phyloP scores from a whole-genome alignment of 2,329 filamentous ascomycete genomes.

The Aspergillus quadricinctus region DNA sequence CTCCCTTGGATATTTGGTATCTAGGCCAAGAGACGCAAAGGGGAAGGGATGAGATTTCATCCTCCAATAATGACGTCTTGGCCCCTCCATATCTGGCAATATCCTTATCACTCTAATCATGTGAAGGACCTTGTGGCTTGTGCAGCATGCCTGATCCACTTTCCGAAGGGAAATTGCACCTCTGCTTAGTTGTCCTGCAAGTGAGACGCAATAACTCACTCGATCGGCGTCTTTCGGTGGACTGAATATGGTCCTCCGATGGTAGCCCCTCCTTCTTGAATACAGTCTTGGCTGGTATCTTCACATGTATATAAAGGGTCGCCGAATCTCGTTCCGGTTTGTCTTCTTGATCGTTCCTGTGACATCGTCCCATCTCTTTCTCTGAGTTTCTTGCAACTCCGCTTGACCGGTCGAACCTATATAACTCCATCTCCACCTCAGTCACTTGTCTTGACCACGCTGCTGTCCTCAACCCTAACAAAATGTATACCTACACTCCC shows the following conservation, averaged over 20 bases:
- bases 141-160: conserved; percentile 7
- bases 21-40: conserved; percentile 24
- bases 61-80: conserved; percentile 27
- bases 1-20: conserved; percentile 7
- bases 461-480: conserved; percentile 4
- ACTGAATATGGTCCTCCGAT: conserved; percentile 16
- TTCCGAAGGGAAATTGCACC: conserved; percentile 1
- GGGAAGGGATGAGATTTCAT: conserved; percentile 12
- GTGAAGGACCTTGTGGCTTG: conserved; percentile 18
- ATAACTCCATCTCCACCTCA: not conserved
- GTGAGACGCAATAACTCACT: conserved; percentile 15
- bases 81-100: conserved; percentile 17
- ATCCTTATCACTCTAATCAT: conserved; percentile 19
- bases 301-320: conserved; percentile 26
- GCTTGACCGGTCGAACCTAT: conserved; percentile 1
- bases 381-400: not conserved
- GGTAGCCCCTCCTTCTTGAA: conserved; percentile 22
- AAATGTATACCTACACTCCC: conserved; percentile 29
- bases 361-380: not conserved
- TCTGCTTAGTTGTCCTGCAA: conserved; percentile 15
- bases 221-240: conserved; percentile 23
- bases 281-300: conserved; percentile 14
- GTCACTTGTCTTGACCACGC: conserved; percentile 3
- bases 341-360: not conserved
- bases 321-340: conserved; percentile 12